These are phyloP conservation scores for Smithsoniella earleae DNA, from an alignment of 163 green algal species.

Conservation along the genomic window DNA sequence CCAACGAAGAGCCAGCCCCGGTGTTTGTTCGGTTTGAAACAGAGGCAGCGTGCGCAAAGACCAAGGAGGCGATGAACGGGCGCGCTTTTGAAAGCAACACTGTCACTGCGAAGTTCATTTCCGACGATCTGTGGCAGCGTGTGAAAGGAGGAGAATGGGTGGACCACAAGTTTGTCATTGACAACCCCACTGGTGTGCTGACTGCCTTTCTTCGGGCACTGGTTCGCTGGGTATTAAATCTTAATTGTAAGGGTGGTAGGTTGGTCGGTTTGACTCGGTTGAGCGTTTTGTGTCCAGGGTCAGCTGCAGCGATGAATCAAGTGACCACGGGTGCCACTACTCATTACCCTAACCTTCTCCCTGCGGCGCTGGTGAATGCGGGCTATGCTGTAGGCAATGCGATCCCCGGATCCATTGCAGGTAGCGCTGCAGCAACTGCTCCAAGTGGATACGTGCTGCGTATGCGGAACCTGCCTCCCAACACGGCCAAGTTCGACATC, in stretches of 20 bases:
- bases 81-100: constrained; percentile 22
- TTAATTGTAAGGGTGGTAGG: no score
- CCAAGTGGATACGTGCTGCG: constrained; percentile 7
- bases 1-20: constrained; percentile 16
- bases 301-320: background rate
- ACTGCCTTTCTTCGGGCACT: no score
- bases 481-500: constrained; percentile 12
- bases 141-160: constrained; percentile 18
- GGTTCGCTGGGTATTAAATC: no score
- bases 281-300: no score
- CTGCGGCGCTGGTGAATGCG: background rate
- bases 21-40: constrained; percentile 18
- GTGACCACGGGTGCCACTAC: constrained; percentile 5
- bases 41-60: background rate
- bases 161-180: constrained; percentile 30
- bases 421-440: background rate
- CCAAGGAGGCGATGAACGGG: constrained; percentile 22
- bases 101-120: constrained; percentile 29
- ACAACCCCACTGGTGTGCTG: constrained; percentile 4
- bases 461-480: constrained; percentile 16
- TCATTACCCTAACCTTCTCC: constrained; percentile 29
- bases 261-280: no score
- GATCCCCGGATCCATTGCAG: background rate
- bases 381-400: constrained; percentile 5
- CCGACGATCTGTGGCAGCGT: constrained; percentile 19